Conservation (phyloP, 1,139 yeast genomes). For the Spathaspora sp. region DNA sequence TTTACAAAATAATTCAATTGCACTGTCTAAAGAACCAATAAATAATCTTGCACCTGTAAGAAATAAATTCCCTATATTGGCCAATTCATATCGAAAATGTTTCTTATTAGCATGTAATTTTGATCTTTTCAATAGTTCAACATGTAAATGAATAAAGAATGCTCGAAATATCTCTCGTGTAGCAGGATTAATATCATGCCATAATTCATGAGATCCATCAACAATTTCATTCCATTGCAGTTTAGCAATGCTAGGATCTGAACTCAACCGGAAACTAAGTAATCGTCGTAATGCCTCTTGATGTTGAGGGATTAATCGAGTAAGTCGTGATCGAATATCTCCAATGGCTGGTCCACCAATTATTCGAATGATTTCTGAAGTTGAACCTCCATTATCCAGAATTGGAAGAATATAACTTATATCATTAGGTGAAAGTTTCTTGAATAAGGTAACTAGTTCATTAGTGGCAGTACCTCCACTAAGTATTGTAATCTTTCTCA, state of each 20-base stretch:
- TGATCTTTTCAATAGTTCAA: constrained; percentile 70
- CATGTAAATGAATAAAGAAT: constrained; percentile 75
- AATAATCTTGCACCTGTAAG: constrained; percentile 80
- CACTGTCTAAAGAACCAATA: constrained; percentile 81
- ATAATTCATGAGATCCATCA: constrained; percentile 72
- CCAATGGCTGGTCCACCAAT: constrained; percentile 97
- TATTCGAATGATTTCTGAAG: constrained; percentile 85
- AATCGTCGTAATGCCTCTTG: constrained; percentile 46
- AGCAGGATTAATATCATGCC: constrained; percentile 62
- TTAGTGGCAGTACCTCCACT: constrained; percentile 83
- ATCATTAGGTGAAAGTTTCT: constrained; percentile 29
- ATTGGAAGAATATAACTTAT: constrained; percentile 76
- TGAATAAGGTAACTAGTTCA: constrained; percentile 53
- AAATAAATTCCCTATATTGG: constrained; percentile 83
- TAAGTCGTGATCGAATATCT: constrained; percentile 80
- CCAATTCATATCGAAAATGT: constrained; percentile 70
- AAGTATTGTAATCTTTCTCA: constrained; percentile 42
- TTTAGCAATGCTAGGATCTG: constrained; percentile 54
- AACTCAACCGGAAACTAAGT: constrained; percentile 61
- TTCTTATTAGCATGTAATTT: constrained; percentile 45
- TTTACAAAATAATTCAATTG: constrained; percentile 72
- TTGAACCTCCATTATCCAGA: constrained; percentile 93
- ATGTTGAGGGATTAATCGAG: constrained; percentile 60
- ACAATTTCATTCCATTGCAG: constrained; percentile 75
- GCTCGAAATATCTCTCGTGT: constrained; percentile 75